Base-by-base conservation (phyloP, 768 basidiomycete species). In the Lyophyllum decastes region DNA sequence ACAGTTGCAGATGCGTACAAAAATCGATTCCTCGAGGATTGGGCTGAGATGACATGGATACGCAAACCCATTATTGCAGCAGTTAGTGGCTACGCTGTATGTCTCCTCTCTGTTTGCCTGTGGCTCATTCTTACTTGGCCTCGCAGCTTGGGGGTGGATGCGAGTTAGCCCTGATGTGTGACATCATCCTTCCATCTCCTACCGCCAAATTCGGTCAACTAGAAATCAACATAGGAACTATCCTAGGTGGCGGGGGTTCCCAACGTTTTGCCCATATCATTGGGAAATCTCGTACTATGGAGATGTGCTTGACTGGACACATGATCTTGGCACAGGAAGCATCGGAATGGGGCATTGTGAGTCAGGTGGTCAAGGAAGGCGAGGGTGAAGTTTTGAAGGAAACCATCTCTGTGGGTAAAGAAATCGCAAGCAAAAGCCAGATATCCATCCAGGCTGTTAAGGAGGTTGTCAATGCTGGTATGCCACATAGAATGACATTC, bases 1-100 rank as follows among this genome's bases (percentile, higher is more conserved):
- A 24, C 67, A 94, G 93, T 87, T 68, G 78, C 89, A n/a, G 92
- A 95, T 57, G 94, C 87, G 1, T 98, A 93, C 81, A 85, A 85
- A 70, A 83, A 79, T 71, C 88, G 88, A 68, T 98, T 95, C 75
- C 79, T 98, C 54, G 85, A 86, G 65, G 83, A 89, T 67, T 99
- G 97, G 96, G 79, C 83, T 6, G 73, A 82, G 49, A 76, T 98
- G 64, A 79, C 82, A 14, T 77, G 74, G 27, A 82, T 95, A 59
- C 84, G 88, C 65, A 99, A 98, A 72, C 96, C 96, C 14, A 87
- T 98, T 70, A 92, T 99, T 55, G 96, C 94, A 45, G 96, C 96
- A 12, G 95, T 99, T 55, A 94, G 89, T 71, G 96, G 96, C 16
- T 98, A 88, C 67, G 95, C 95, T 30, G 90, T 92, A 72, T 49